phyloP scores from a whole-genome alignment of 2,329 filamentous ascomycete species.

The Aureobasidium lini region DNA sequence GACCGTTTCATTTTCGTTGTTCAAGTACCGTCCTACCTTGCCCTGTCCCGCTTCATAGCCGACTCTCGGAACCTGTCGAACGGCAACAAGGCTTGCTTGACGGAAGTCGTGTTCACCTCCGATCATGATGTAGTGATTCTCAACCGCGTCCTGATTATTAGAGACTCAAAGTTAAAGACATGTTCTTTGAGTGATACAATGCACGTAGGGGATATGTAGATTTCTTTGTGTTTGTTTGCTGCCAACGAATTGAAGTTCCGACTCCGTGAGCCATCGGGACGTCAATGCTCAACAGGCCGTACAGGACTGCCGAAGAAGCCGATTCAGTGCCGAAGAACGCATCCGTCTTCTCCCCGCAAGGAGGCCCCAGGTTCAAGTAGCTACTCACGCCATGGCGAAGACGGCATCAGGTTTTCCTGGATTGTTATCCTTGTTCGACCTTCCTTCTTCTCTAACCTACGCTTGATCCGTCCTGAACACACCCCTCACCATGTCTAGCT shows the following conservation, averaged over 20 bases:
- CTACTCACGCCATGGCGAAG: neutral
- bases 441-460: neutral
- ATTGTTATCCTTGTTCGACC: neutral
- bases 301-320: conserved; percentile 3
- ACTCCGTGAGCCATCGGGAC: neutral
- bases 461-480: neutral
- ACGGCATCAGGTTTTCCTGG: neutral
- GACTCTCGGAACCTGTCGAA: neutral
- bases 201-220: too few relatives aligned
- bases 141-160: too few relatives aligned
- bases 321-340: conserved; percentile 11
- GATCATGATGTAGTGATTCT: neutral
- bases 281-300: neutral
- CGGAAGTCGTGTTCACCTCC: neutral
- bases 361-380: conserved; percentile 8
- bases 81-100: neutral
- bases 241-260: too few relatives aligned
- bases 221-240: too few relatives aligned
- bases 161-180: too few relatives aligned
- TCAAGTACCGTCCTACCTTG: neutral
- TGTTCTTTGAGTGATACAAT: too few relatives aligned
- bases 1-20: conserved; percentile 10
- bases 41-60: neutral
- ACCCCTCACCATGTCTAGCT: conserved; percentile 11
- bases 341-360: conserved; percentile 6